Evolutionary conservation across 169 alveolate genomes (phyloP).

Genomic region (Plasmodium adleri): DNA sequence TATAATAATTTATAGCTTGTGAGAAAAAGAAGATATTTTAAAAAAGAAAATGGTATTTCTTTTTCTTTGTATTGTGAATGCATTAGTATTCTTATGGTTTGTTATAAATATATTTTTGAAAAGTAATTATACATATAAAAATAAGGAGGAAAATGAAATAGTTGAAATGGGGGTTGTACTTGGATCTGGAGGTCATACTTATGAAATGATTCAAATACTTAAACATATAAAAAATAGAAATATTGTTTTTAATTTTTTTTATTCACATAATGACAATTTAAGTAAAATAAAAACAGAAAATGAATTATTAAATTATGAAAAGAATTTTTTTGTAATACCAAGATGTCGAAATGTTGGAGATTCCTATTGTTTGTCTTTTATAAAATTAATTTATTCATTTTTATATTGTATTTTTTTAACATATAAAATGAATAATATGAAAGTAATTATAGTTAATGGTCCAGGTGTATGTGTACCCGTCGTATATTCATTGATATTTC

Average conservation of each 20-base stretch:
- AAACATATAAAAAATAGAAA: constrained; percentile 42
- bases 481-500: constrained; percentile 52
- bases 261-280: constrained; percentile 49
- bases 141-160: constrained; percentile 20
- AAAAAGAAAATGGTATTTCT: constrained; percentile 19
- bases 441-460: constrained; percentile 45
- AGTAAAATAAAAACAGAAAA: constrained; percentile 65
- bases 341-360: constrained; percentile 74
- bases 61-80: constrained; percentile 2
- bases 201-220: constrained; percentile 58
- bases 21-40: background rate
- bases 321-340: constrained; percentile 50
- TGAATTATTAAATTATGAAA: constrained; percentile 29
- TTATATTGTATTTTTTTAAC: constrained; percentile 70
- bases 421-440: constrained; percentile 57
- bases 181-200: constrained; percentile 75
- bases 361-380: constrained; percentile 20
- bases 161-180: constrained; percentile 66
- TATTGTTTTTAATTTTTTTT: constrained; percentile 56
- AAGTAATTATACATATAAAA: constrained; percentile 6
- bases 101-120: constrained; percentile 16
- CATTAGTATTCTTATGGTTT: constrained; percentile 30
- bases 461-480: constrained; percentile 75
- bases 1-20: background rate
- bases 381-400: constrained; percentile 38